Conservation (phyloP, 768 basidiomycete genomes). For the Coprinopsis cinerea region DNA sequence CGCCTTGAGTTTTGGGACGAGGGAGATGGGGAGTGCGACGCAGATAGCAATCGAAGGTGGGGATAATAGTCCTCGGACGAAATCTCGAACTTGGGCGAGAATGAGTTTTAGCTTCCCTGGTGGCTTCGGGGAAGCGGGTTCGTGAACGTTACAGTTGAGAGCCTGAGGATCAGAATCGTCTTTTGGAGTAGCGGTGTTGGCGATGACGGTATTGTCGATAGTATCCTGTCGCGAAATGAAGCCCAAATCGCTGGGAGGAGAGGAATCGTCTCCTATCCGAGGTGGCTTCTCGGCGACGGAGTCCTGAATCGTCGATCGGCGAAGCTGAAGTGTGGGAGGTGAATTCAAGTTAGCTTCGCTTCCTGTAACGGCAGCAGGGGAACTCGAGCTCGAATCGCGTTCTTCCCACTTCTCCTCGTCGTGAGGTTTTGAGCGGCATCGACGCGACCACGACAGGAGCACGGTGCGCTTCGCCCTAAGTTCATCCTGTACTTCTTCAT, state of each 20-base stretch:
- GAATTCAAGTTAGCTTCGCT: not conserved
- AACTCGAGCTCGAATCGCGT: too few species aligned
- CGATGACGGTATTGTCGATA: not conserved
- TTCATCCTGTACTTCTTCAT: conserved; percentile 46
- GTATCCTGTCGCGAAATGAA: not conserved
- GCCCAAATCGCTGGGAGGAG: not conserved
- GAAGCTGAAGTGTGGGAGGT: not conserved
- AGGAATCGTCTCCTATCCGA: not conserved
- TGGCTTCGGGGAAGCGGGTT: too few species aligned
- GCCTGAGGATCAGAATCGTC: not conserved
- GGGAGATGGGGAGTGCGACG: conserved; percentile 47
- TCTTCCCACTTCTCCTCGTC: too few species aligned
- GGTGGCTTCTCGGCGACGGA: not conserved
- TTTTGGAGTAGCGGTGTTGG: not conserved
- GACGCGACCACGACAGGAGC: too few species aligned
- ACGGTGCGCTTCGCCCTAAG: conserved; percentile 32
- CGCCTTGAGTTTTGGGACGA: conserved; percentile 52
- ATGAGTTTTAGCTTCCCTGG: too few species aligned
- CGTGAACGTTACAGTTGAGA: too few species aligned
- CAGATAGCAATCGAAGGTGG: conserved; percentile 52
- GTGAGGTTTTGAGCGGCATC: too few species aligned
- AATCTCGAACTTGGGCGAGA: conserved; percentile 9
- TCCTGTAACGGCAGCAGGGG: too few species aligned
- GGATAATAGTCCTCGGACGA: conserved; percentile 34
- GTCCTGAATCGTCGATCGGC: not conserved